Base-by-base conservation (phyloP, 257 asterid species). In the Parsonsia alboflavescens region DNA sequence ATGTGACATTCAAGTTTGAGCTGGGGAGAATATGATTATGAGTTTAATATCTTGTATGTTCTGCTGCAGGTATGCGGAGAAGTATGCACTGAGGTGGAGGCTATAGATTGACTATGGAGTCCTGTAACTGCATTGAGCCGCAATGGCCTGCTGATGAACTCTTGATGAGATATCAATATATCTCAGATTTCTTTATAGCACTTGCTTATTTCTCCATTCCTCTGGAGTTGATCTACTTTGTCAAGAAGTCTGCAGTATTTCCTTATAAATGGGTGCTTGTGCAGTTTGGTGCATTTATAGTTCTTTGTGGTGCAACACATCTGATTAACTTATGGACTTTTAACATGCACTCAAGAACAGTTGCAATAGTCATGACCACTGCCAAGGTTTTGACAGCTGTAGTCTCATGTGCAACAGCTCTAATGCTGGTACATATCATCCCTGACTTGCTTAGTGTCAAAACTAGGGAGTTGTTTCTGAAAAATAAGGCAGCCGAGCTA, bases 181-280 rank as follows among this genome's bases (percentile, higher is more conserved):
- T 95, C 42, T 90, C 99, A 1, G 99, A 95, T 88, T 90, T 95
- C 88, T 95, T 95, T 83, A 95, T 95, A 9, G 99, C 98, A n/a
- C 82, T 95, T 80, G 99, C 99, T 70, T 95, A 95, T 78, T 95
- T 95, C 87, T 95, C 99, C 28, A 95, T 95, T 81, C 99, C 99
- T 7, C 69, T 95, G 80, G 99, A 95, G 86, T 80, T 95, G 77
- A 91, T 95, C 69, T 95, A 95, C 88, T 95, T 95, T 72, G 99
- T 95, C 33, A 89, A 95, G 80, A 95, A 90, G 86, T 95, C 99
- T 58, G 98, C 98, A 0, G 97, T 92, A 68, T 95, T 95, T 76
- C 99, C 99, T 0, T 95, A 95, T 74, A 84, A 91, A 86, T 95
- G 99, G 99, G 99, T 95, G 81, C 97, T 95, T 46, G 96, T 95